These are phyloP conservation scores for Umbelopsis sp. DNA, from an alignment of 192 early-diverging fungal species.

Conservation along the genomic window DNA sequence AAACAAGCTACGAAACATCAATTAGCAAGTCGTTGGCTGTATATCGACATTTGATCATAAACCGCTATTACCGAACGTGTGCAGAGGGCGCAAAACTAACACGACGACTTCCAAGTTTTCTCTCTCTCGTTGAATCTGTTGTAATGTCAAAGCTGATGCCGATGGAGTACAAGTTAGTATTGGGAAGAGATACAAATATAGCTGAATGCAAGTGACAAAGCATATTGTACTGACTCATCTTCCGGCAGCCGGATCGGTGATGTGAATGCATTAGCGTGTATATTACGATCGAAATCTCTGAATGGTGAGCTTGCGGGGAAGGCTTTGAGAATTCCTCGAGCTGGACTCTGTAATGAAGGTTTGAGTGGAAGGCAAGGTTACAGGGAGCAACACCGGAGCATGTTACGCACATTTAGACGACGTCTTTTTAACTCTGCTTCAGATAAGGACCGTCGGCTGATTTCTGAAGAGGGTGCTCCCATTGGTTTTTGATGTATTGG, in stretches of 20 bases:
- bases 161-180: not conserved
- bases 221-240: not conserved
- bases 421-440: slow-evolving; percentile 9
- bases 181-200: not conserved
- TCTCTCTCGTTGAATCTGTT: not conserved
- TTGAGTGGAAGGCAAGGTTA: not conserved
- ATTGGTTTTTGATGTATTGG: not conserved
- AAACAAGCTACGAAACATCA: not conserved
- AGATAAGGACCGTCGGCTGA: not conserved
- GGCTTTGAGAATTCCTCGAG: not conserved
- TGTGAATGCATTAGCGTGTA: slow-evolving; percentile 9
- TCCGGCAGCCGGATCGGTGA: not conserved
- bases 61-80: not conserved
- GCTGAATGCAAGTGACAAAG: not conserved
- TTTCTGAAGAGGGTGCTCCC: not conserved
- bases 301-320: slow-evolving; percentile 14
- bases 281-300: slow-evolving; percentile 1
- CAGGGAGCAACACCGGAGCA: not conserved
- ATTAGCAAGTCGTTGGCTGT: not conserved
- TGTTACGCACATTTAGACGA: not conserved
- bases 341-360: not conserved
- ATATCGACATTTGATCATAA: not conserved
- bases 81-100: slow-evolving; percentile 13
- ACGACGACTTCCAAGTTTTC: not conserved
- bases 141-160: not conserved